Evolutionary conservation across 2,329 filamentous ascomycete genomes (phyloP).

Genomic region (Diaporthe citriasiana): DNA sequence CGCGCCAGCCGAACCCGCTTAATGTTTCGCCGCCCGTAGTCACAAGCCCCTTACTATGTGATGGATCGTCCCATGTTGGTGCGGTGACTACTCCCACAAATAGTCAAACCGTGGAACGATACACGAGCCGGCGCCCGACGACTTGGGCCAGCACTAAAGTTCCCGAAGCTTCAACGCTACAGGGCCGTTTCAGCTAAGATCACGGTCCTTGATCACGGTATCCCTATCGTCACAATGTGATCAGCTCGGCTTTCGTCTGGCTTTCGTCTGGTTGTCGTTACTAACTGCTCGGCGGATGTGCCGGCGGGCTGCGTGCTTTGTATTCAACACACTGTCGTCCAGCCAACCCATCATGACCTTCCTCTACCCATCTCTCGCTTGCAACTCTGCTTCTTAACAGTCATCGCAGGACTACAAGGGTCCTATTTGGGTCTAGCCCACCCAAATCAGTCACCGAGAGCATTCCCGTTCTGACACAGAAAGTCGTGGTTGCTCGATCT

Average conservation of each 20-base stretch:
- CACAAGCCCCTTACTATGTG: constrained; percentile 20
- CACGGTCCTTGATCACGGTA: constrained; percentile 17
- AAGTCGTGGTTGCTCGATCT: background rate
- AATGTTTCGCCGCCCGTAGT: constrained; percentile 17
- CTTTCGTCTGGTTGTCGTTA: background rate
- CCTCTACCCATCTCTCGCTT: background rate
- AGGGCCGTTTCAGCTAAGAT: constrained; percentile 20
- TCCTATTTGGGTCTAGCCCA: background rate
- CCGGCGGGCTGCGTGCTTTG: background rate
- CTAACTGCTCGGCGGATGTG: background rate
- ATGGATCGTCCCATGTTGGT: constrained; percentile 27
- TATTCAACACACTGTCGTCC: background rate
- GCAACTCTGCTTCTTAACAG: background rate
- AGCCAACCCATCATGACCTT: background rate
- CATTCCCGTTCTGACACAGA: background rate
- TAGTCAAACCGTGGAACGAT: constrained; percentile 9
- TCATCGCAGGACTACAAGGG: background rate
- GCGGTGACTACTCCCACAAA: background rate
- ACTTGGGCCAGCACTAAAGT: constrained; percentile 1
- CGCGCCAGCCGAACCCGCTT: constrained; percentile 15
- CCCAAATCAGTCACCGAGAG: background rate
- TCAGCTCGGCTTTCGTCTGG: background rate
- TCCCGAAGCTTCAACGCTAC: constrained; percentile 31
- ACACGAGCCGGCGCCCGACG: constrained; percentile 15
- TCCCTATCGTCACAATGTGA: background rate